These are phyloP conservation scores for Pyricularia pennisetigena DNA, from an alignment of 2,329 filamentous ascomycete species.

Conservation along the genomic window DNA sequence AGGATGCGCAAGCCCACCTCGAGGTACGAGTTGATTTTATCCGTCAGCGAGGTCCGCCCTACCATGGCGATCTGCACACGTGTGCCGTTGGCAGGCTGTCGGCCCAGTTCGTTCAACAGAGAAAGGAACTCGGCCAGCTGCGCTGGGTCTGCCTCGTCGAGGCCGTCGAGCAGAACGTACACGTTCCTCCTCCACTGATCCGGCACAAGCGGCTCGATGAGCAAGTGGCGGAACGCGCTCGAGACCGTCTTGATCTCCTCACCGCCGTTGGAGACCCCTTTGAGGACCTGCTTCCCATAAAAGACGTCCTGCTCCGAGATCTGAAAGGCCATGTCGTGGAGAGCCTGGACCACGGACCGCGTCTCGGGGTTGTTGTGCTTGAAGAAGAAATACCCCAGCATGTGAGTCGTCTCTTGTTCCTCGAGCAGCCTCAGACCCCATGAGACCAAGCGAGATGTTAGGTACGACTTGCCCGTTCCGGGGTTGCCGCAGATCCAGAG, in stretches of 20 bases:
- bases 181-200: constrained; percentile 4
- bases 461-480: constrained; percentile 4
- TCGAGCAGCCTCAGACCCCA: constrained; percentile 3
- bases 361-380: constrained; percentile 6
- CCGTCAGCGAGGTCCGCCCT: constrained; percentile 2
- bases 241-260: constrained; percentile 5
- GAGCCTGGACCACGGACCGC: constrained; percentile 3
- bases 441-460: constrained; percentile 2
- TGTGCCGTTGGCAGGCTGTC: not conserved
- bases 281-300: constrained; percentile 4
- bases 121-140: constrained; percentile 3
- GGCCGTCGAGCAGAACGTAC: constrained; percentile 1
- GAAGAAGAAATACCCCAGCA: constrained; percentile 6
- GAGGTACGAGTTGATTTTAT: not conserved
- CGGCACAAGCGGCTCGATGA: constrained; percentile 1
- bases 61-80: constrained; percentile 5
- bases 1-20: not conserved
- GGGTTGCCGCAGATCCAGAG: constrained; percentile 5
- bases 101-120: constrained; percentile 2
- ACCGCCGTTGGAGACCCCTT: not conserved
- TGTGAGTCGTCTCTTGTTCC: not conserved
- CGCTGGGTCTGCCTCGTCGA: constrained; percentile 4
- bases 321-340: constrained; percentile 5
- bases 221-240: constrained; percentile 1
- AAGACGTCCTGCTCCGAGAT: constrained; percentile 5